Base-by-base conservation (phyloP, 2,329 filamentous ascomycete genomes). In the Cladosporium sp. region DNA sequence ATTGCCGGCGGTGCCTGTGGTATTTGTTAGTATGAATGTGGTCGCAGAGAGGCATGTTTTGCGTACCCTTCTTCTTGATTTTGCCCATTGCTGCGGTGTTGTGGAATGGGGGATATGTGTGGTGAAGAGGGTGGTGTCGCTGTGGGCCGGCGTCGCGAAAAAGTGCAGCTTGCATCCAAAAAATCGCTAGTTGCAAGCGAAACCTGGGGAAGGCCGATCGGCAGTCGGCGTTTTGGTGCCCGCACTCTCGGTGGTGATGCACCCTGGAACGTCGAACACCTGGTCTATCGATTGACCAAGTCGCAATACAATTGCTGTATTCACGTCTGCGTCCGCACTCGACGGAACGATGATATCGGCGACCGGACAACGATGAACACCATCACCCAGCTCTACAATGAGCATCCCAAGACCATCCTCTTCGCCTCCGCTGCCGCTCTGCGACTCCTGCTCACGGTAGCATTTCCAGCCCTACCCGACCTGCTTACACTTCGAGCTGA, bases 401-500 rank as follows among this genome's bases (percentile, higher is more conserved):
- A 67, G 64, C 69, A 70, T 43, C 70, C 66, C 74, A 87, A 85
- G 76, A 78, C 80, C 51, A 79, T 83, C 69, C 82, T 97, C 60
- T 96, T 92, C 72, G 81, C 82, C 61, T 85, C 85, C 55, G 93
- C 92, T 60, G 87, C 89, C 58, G 82, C 87, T 63, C 80, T 97
- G 66, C 87, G 94, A 66, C 81, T 97, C 61, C 76, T 90, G 58
- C 83, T 97, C 55, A 92, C 92, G 72, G 80, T 87, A 60, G 80
- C 86, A 59, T 96, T 97, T 72, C 92, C 94, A 63, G 84, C 84
- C 38, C 81, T 99, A 40, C 90, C 93, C 55, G 87, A 92, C 72
- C 82, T 96, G 63, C 82, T 99, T 63, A 94, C 91, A 19, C 89
- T 88, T 64, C 88, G 94, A 71, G 94, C 97, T 68, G 94, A 99